Evolutionary conservation across 2,329 filamentous ascomycete species (phyloP).

Genomic region (Leptographium wingfieldii): DNA sequence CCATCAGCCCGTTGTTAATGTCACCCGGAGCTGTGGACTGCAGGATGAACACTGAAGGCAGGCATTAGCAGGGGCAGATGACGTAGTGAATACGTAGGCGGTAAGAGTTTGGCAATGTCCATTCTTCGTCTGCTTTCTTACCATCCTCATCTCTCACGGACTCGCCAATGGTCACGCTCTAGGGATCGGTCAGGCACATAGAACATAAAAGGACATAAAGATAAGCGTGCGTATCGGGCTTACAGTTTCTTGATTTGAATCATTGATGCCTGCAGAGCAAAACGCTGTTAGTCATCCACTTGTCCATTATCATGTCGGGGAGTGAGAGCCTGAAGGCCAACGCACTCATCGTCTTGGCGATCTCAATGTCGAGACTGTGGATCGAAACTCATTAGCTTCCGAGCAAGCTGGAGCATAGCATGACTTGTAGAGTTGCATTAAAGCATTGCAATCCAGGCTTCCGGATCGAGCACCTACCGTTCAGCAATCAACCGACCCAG

Average conservation of each 20-base stretch:
- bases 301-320: not conserved
- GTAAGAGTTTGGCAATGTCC: too few species aligned
- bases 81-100: not conserved
- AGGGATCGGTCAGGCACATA: not conserved
- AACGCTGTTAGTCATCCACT: not conserved
- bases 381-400: not conserved
- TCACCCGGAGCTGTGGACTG: conserved; percentile 92
- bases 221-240: not conserved
- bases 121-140: not conserved
- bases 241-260: conserved; percentile 69
- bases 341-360: conserved; percentile 13
- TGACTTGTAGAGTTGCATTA: not conserved
- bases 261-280: conserved; percentile 41
- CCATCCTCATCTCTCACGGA: conserved; percentile 92
- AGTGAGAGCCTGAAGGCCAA: not conserved
- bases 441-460: not conserved
- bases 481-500: conserved; percentile 24
- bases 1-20: conserved; percentile 97
- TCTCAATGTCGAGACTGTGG: conserved; percentile 13
- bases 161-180: conserved; percentile 83
- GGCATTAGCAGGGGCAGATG: not conserved
- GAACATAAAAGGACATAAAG: not conserved
- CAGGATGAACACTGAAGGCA: conserved; percentile 62
- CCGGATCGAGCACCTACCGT: conserved; percentile 17
- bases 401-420: not conserved